phyloP scores from a whole-genome alignment of 176 grass and related monocot species.

The Tuctoria greenei region DNA sequence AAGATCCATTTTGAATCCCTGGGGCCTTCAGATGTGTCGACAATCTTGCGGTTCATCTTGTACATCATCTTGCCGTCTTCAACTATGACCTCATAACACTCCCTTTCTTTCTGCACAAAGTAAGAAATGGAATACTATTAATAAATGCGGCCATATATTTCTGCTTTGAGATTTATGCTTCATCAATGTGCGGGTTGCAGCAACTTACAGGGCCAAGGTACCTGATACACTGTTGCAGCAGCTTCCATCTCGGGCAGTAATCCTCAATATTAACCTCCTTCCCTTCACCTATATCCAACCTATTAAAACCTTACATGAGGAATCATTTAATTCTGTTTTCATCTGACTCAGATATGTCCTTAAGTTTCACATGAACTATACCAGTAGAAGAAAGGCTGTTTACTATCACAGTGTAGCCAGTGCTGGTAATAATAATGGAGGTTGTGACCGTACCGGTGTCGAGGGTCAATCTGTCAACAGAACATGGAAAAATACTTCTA shows the following conservation, averaged over 20 bases:
- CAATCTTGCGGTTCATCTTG: conserved; percentile 62
- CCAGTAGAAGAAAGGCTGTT: conserved; percentile 98
- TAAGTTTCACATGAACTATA: conserved; percentile 34
- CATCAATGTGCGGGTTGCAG: neutral
- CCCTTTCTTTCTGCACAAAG: conserved; percentile 83
- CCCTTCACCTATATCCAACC: conserved; percentile 94
- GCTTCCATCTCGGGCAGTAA: conserved; percentile 65
- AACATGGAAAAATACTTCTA: conserved; percentile 30
- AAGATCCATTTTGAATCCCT: conserved; percentile 91
- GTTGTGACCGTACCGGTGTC: conserved; percentile 93
- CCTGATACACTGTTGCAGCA: conserved; percentile 92
- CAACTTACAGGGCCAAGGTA: conserved; percentile 92
- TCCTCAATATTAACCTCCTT: conserved; percentile 72
- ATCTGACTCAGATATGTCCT: conserved; percentile 21
- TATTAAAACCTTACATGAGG: conserved; percentile 36
- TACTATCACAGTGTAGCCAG: conserved; percentile 80
- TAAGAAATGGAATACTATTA: neutral
- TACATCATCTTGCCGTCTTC: conserved; percentile 68
- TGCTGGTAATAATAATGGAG: conserved; percentile 85
- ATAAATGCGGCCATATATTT: neutral
- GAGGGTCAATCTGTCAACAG: conserved; percentile 73
- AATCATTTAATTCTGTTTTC: conserved; percentile 35
- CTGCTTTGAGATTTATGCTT: conserved; percentile 10
- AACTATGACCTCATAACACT: conserved; percentile 67
- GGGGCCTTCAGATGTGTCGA: conserved; percentile 58